A percentile compares a stretch with the other conserved stretches of the same genome.
Evolutionary conservation across 2,329 filamentous ascomycete genomes (phyloP).

Genomic region (Gnomoniopsis smithogilvyi): DNA sequence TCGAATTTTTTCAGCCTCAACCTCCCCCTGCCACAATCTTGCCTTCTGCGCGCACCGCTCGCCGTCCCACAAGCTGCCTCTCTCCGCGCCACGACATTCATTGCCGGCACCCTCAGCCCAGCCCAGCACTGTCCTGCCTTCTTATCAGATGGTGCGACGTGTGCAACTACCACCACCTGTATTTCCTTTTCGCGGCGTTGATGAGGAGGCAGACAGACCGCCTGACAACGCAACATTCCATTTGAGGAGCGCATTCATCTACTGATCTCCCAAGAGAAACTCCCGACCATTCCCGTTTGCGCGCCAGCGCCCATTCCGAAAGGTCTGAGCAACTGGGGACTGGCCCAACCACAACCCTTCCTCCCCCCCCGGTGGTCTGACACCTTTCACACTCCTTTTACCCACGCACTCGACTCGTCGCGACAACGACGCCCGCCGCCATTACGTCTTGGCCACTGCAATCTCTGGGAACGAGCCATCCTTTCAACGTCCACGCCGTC

Average conservation of each 20-base stretch:
- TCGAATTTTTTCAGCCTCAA: neutral
- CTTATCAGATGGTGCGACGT: slow-evolving; percentile 19
- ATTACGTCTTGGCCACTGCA: neutral
- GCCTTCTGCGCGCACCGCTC: neutral
- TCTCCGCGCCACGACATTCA: neutral
- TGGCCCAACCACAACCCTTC: neutral
- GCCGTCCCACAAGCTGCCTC: neutral
- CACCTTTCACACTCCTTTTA: neutral
- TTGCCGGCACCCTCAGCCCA: neutral
- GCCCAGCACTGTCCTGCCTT: neutral
- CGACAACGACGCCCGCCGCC: slow-evolving; percentile 1
- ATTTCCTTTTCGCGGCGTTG: slow-evolving; percentile 18
- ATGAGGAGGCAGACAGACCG: slow-evolving; percentile 17
- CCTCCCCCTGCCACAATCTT: neutral
- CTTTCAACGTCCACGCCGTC: slow-evolving; percentile 19
- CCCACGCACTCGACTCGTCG: neutral
- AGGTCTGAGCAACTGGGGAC: neutral
- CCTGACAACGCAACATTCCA: slow-evolving; percentile 6
- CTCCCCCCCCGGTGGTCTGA: neutral
- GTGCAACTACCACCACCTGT: slow-evolving; percentile 14
- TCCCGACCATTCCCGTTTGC: too few species aligned
- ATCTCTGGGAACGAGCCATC: neutral
- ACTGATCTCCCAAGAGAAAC: too few species aligned
- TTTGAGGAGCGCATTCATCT: neutral
- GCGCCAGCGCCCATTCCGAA: too few species aligned